Evolutionary conservation across 2,329 filamentous ascomycete genomes (phyloP), one percentile per base, ranked within the genome.

Genomic region (Elsinoe necatrix): DNA sequence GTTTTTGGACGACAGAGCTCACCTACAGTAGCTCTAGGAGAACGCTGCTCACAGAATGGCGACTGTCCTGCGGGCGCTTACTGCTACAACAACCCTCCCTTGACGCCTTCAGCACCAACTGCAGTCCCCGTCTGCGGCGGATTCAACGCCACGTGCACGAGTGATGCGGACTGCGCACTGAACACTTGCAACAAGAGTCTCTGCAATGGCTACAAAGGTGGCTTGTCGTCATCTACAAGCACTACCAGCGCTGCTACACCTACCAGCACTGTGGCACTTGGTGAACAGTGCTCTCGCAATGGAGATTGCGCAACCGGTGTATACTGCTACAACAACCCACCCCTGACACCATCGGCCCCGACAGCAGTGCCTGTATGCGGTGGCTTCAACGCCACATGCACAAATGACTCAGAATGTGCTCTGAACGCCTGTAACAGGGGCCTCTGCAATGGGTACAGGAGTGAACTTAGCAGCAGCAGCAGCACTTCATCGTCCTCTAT

Each of bases 301-400:
- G 8, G 23, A 2, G 20, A 50, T 18, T 50, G 45, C 25, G 23
- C 45, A 1, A 9, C 45, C 16, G 62, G 59, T 16, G 62, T 58
- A 3, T 29, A 62, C 23, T 64, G 63, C 60, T 63, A 35, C 8
- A 61, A 57, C n/a, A 58, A 18, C 43, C 63, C 54, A n/a, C 57
- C 57, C 1, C 50, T 57, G 11, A 50, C 45, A 14, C 45, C 45
- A 34, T 31, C 45, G 3, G 45, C 45, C 9, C 45, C 45, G 8
- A 50, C 45, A 14, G 57, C 48, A 9, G 62, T 63, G 39, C 57
- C 52, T 0, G 16, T 29, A 3, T 64, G 63, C 45, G 63, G 63
- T 16, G 64, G 61, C 18, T 64, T 61, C 63, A 62, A 64, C 31
- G 62, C 62, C 59, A 4, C 60, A 35, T 64, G 63, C 59, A 52